phyloP scores from a whole-genome alignment of 345 rosid species.

The Fremontodendron californicum region DNA sequence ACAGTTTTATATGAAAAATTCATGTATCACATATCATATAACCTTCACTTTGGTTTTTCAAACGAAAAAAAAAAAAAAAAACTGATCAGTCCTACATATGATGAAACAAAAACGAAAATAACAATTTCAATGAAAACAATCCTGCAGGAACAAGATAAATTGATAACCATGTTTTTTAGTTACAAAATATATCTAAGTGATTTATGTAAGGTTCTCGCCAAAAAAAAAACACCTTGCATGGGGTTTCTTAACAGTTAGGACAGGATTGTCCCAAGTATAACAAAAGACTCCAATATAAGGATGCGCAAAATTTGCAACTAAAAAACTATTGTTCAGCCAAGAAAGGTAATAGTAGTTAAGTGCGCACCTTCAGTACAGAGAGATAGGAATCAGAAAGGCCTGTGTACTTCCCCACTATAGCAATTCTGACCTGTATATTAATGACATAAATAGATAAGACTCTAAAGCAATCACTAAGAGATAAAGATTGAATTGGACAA shows the following conservation, averaged over 20 bases:
- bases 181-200: not conserved
- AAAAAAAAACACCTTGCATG: not conserved
- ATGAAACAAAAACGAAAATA: not conserved
- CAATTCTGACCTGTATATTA: constrained; percentile 72
- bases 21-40: not conserved
- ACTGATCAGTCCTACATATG: not conserved
- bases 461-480: constrained; percentile 7
- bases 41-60: not conserved
- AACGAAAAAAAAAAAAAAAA: not conserved
- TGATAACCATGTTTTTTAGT: not conserved
- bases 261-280: not conserved
- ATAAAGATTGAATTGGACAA: not conserved
- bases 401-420: constrained; percentile 94
- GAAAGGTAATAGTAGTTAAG: not conserved
- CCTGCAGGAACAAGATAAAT: not conserved
- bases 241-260: constrained; percentile 6
- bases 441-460: constrained; percentile 22
- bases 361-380: constrained; percentile 65
- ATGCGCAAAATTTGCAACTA: not conserved
- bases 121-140: not conserved
- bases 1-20: not conserved
- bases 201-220: not conserved
- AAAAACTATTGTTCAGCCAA: not conserved
- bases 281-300: not conserved
- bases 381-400: constrained; percentile 90